Evolutionary conservation across 148 eudicot genomes (phyloP), one percentile per base, ranked within the genome.

Genomic region (Persicaria tinctoria): DNA sequence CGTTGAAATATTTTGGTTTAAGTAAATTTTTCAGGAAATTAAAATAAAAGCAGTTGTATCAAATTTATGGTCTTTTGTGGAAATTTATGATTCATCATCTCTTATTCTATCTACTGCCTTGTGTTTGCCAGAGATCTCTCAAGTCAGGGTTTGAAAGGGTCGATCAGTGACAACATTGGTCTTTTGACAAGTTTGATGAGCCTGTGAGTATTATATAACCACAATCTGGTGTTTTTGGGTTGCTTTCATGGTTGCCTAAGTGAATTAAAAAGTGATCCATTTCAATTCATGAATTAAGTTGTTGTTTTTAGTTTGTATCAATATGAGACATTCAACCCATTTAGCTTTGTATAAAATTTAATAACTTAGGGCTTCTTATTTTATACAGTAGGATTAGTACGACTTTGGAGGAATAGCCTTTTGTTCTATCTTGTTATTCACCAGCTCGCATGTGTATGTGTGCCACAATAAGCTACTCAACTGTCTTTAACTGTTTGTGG

Each of bases 101-200:
- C 38, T 23, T 23, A 8, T 73, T 73, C 38, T 71, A 69, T 71
- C 73, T 72, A 50, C 49, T 72, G 11, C 38, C 56, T 77, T 75
- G 7, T 68, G 46, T 77, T 68, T 63, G 76, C 56, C 88, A 94
- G 98, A 79, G 95, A 94, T 79, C 96, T 94, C 78, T 92, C 91
- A 74, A 94, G 96, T 78, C 98, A 94, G 78, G 98, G 98, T 46
- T 81, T 94, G 82, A 94, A 94, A 84, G 98, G 98, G 51, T 84
- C 77, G 73, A 87, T 94, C 62, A 88, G 89, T 74, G 96, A 91
- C 51, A 75, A 76, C 75, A 94, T 94, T 75, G 77, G 80, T 76
- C 89, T 90, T 62, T 82, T 94, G 85, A 81, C 90, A 66, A 86
- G 90, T 71, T 89, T 94, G 89, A 95, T 89, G 84, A 89, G 91